Conservation (phyloP, 2,329 filamentous ascomycete species). For the Stachybotrys chlorohalonatus region DNA sequence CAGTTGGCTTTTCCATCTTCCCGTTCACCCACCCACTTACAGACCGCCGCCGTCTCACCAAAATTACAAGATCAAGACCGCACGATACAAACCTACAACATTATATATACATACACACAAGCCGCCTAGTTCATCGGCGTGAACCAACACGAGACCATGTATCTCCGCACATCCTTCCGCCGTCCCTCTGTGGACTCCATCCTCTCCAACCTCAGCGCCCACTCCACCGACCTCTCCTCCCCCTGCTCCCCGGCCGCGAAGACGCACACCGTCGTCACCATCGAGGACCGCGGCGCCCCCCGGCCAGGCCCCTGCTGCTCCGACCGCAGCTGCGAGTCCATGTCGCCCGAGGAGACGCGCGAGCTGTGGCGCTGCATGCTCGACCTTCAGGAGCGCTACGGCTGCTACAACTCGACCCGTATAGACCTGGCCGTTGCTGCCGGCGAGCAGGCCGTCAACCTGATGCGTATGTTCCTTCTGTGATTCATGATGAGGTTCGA, state of each 20-base stretch:
- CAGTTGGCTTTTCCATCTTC: too few relatives aligned
- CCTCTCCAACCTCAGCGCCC: constrained; percentile 1
- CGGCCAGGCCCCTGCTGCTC: constrained; percentile 6
- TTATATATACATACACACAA: too few relatives aligned
- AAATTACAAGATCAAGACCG: too few relatives aligned
- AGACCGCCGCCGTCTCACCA: too few relatives aligned
- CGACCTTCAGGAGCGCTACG: constrained; percentile 34
- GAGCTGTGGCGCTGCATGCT: constrained; percentile 41
- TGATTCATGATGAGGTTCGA: too few relatives aligned
- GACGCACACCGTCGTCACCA: constrained; percentile 9
- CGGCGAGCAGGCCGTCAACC: constrained; percentile 24
- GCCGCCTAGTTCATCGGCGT: too few relatives aligned
- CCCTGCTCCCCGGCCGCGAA: constrained; percentile 2
- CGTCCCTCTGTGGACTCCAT: not conserved
- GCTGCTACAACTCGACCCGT: constrained; percentile 39
- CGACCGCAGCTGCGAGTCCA: constrained; percentile 19
- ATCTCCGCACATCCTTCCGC: not conserved
- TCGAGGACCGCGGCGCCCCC: too few relatives aligned
- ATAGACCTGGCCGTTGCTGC: constrained; percentile 37
- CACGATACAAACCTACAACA: too few relatives aligned
- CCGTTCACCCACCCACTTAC: too few relatives aligned
- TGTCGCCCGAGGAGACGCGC: constrained; percentile 28
- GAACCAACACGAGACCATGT: not conserved
- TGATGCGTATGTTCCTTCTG: constrained; percentile 32
- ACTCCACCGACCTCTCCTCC: constrained; percentile 3